These are phyloP conservation scores for Penicillium herquei DNA, from an alignment of 495 filamentous ascomycete species.

Conservation along the genomic window DNA sequence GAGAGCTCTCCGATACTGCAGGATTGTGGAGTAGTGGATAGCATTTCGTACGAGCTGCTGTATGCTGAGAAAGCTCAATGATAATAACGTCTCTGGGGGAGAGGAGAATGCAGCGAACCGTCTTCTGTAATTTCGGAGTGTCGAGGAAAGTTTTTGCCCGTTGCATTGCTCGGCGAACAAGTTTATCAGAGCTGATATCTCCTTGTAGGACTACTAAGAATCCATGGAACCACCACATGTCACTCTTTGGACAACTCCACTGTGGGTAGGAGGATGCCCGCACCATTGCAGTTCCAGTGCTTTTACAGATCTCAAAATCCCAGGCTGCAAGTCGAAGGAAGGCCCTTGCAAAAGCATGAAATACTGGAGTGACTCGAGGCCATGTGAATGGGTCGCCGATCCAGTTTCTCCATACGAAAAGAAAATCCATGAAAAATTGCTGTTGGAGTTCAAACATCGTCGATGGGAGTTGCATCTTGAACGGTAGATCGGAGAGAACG, in stretches of 20 bases:
- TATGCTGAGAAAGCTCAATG: neutral
- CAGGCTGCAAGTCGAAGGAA: neutral
- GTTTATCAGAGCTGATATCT: neutral
- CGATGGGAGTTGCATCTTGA: neutral
- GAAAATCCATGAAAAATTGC: neutral
- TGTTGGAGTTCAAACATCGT: neutral
- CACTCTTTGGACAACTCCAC: neutral
- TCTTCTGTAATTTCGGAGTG: neutral
- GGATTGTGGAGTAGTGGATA: neutral
- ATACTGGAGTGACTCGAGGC: neutral
- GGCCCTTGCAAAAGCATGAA: neutral
- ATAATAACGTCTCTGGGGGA: neutral
- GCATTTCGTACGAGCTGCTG: neutral
- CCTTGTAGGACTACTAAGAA: neutral
- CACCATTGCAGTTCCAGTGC: neutral
- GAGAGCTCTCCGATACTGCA: neutral
- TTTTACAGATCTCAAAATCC: neutral
- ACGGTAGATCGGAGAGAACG: too few relatives aligned
- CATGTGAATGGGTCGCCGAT: neutral
- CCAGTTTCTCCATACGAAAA: neutral
- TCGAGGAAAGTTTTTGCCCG: neutral
- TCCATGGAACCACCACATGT: neutral
- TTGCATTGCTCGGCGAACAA: neutral
- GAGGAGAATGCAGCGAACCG: neutral
- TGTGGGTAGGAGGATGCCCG: neutral